These are phyloP conservation scores for Petasospora fabianii DNA, from an alignment of 1,139 yeast genomes.

Conservation along the genomic window DNA sequence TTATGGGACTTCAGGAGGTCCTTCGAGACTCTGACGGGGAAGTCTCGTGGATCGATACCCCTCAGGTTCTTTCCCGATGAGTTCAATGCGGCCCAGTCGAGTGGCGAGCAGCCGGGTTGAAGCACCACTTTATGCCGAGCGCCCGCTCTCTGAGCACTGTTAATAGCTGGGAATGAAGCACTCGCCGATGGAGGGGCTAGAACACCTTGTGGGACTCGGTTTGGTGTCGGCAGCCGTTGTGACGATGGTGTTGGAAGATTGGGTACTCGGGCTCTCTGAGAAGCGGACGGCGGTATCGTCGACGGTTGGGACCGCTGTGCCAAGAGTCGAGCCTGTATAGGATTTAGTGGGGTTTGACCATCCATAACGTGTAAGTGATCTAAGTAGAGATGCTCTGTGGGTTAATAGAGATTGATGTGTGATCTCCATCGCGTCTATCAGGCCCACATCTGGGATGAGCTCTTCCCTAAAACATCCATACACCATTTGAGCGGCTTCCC, in stretches of 20 bases:
- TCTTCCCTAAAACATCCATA: neutral
- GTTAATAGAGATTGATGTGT: too few species aligned
- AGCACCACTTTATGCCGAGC: constrained; percentile 54
- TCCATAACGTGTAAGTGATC: neutral
- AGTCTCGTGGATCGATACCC: constrained; percentile 33
- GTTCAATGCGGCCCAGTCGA: constrained; percentile 77
- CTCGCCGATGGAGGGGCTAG: constrained; percentile 25
- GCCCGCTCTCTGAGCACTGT: constrained; percentile 37
- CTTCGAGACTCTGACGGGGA: constrained; percentile 51
- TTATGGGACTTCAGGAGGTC: constrained; percentile 62
- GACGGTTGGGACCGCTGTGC: constrained; percentile 4
- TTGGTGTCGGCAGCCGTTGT: neutral
- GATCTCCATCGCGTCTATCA: too few species aligned
- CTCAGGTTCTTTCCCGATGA: constrained; percentile 39
- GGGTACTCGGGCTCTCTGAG: neutral
- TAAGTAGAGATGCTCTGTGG: too few species aligned
- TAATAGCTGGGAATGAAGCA: constrained; percentile 12
- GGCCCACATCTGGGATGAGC: neutral
- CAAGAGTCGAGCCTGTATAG: constrained; percentile 8
- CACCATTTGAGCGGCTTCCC: constrained; percentile 1
- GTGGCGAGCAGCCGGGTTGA: constrained; percentile 78
- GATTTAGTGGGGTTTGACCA: constrained; percentile 3
- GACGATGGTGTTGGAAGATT: neutral
- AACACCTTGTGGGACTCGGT: neutral
- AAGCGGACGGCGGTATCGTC: neutral